Conservation (phyloP, 176 grass and related monocot genomes). For the Phyllostachys edulis region DNA sequence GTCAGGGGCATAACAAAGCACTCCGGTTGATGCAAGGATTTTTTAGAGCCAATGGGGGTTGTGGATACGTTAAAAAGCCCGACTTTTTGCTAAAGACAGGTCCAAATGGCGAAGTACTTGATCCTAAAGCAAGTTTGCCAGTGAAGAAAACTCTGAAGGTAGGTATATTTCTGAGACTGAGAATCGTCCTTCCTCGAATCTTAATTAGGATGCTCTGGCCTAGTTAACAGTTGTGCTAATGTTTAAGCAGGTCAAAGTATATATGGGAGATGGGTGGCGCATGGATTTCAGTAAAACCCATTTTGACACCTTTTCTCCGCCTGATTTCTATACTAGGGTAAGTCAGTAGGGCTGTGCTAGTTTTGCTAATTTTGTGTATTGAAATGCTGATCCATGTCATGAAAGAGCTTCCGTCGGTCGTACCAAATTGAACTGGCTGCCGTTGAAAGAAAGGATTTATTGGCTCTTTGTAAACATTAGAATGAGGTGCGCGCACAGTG, state of each 20-base stretch:
- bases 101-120: conserved; percentile 62
- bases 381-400: background rate
- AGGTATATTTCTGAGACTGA: background rate
- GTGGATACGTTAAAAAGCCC: conserved; percentile 86
- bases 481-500: no score
- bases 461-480: background rate
- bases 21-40: conserved; percentile 97
- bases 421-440: background rate
- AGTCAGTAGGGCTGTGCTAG: background rate
- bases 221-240: background rate
- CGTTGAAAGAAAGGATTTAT: background rate
- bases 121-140: conserved; percentile 58
- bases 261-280: conserved; percentile 95
- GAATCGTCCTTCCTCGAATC: background rate
- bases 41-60: conserved; percentile 83
- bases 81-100: conserved; percentile 66
- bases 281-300: conserved; percentile 94
- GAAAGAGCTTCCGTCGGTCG: background rate
- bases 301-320: conserved; percentile 84
- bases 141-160: conserved; percentile 91
- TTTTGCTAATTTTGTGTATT: background rate
- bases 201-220: background rate
- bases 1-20: conserved; percentile 77
- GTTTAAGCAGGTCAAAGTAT: conserved; percentile 74
- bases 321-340: conserved; percentile 89